Conservation (phyloP, 768 basidiomycete genomes). For the Hericium erinaceus region DNA sequence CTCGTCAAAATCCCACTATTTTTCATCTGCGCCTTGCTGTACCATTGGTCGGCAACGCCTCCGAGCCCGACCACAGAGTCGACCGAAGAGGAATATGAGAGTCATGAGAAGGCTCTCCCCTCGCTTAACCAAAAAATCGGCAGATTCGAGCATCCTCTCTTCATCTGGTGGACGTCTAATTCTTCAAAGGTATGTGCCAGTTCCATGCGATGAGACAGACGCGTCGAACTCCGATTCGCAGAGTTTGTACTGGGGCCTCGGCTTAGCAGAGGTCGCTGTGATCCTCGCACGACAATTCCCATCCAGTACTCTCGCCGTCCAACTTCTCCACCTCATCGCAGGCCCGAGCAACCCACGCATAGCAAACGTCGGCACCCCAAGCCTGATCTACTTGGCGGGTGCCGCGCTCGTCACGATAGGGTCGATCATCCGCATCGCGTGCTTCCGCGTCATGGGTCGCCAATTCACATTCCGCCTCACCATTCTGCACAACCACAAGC, state of each 20-base stretch:
- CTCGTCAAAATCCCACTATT: background rate
- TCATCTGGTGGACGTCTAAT: too few species aligned
- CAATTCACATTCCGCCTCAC: background rate
- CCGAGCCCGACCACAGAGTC: background rate
- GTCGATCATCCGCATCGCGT: background rate
- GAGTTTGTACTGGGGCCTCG: background rate
- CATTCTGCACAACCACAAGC: background rate
- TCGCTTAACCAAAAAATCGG: background rate
- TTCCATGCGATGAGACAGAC: too few species aligned
- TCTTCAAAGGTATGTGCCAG: too few species aligned
- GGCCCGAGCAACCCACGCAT: background rate
- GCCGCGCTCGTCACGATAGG: background rate
- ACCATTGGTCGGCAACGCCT: background rate
- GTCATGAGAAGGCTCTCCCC: background rate
- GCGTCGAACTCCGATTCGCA: too few species aligned
- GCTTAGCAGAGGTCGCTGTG: background rate
- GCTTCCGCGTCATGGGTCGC: background rate
- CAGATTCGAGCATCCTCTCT: background rate
- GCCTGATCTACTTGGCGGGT: background rate
- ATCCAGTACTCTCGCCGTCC: background rate
- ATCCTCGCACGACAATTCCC: background rate
- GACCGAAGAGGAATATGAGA: background rate
- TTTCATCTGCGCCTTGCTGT: background rate
- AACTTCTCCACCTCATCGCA: background rate
- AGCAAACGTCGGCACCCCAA: background rate